phyloP scores from a whole-genome alignment of 768 basidiomycete species.

The Dendrothele bispora region DNA sequence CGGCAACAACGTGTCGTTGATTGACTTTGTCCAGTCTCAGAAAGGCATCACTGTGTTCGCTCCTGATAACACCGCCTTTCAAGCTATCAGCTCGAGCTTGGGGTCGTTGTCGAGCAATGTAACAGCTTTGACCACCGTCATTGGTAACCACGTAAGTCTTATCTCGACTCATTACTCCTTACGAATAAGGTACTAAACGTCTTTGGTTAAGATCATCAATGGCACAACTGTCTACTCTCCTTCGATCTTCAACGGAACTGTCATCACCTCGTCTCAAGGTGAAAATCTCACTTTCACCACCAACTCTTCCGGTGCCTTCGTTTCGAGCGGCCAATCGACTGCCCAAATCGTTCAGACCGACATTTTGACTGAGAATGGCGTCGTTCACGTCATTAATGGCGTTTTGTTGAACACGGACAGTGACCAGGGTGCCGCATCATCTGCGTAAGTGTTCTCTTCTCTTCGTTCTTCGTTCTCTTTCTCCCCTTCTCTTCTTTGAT shows the following conservation, averaged over 20 bases:
- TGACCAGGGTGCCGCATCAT: conserved; percentile 44
- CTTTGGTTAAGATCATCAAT: conserved; percentile 54
- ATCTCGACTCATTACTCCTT: neutral
- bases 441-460: conserved; percentile 44
- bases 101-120: conserved; percentile 39
- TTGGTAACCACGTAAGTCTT: conserved; percentile 60
- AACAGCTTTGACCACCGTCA: conserved; percentile 42
- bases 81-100: conserved; percentile 30
- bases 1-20: conserved; percentile 34
- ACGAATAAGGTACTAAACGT: neutral
- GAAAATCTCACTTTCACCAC: conserved; percentile 47
- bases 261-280: conserved; percentile 56
- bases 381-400: conserved; percentile 60
- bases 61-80: conserved; percentile 54
- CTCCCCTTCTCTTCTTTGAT: neutral
- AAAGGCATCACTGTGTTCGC: conserved; percentile 69
- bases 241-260: conserved; percentile 31
- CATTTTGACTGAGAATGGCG: conserved; percentile 65
- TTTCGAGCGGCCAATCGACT: conserved; percentile 38
- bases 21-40: conserved; percentile 33
- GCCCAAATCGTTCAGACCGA: conserved; percentile 60
- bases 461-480: neutral
- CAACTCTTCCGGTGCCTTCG: conserved; percentile 60
- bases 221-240: conserved; percentile 68
- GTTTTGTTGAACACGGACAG: conserved; percentile 48